phyloP scores from a whole-genome alignment of 805 yeast species.

The Wickerhamiella hasegawae region DNA sequence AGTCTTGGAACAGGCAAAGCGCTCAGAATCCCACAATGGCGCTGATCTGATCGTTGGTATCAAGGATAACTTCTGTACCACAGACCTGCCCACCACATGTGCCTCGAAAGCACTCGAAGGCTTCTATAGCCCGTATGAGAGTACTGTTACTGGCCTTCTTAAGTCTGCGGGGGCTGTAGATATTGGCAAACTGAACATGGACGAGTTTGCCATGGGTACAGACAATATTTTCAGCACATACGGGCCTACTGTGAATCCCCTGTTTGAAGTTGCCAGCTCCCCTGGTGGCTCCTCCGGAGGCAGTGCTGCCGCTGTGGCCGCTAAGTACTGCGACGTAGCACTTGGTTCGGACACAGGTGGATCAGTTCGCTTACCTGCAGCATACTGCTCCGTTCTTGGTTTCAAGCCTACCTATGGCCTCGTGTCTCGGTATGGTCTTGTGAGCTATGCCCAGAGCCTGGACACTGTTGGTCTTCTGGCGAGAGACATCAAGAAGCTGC shows the following conservation, averaged over 20 bases:
- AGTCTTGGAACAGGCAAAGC: slow-evolving; percentile 6
- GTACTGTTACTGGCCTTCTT: slow-evolving; percentile 53
- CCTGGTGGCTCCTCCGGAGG: slow-evolving; percentile 97
- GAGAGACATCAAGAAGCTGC: slow-evolving; percentile 28
- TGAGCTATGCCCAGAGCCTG: slow-evolving; percentile 83
- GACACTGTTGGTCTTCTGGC: slow-evolving; percentile 87
- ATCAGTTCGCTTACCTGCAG: slow-evolving; percentile 81
- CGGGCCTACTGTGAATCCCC: slow-evolving; percentile 27
- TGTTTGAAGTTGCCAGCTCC: slow-evolving; percentile 25
- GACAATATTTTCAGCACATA: slow-evolving; percentile 22
- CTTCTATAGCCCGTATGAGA: slow-evolving; percentile 64
- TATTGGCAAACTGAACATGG: slow-evolving; percentile 80
- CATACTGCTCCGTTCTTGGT: slow-evolving; percentile 70
- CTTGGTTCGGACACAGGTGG: slow-evolving; percentile 98
- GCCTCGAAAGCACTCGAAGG: slow-evolving; percentile 44
- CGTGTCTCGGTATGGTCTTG: slow-evolving; percentile 79
- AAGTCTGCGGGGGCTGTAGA: slow-evolving; percentile 31
- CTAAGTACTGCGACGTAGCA: slow-evolving; percentile 51
- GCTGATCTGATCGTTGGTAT: slow-evolving; percentile 27
- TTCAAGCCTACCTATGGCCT: slow-evolving; percentile 92
- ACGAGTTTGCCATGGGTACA: slow-evolving; percentile 94
- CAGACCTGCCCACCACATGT: slow-evolving; percentile 56
- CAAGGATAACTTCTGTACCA: slow-evolving; percentile 72
- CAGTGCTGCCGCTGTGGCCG: slow-evolving; percentile 80
- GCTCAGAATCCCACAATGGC: not conserved